phyloP scores from a whole-genome alignment of 371 early-diverging fungal species.

The Apophysomyces elegans region DNA sequence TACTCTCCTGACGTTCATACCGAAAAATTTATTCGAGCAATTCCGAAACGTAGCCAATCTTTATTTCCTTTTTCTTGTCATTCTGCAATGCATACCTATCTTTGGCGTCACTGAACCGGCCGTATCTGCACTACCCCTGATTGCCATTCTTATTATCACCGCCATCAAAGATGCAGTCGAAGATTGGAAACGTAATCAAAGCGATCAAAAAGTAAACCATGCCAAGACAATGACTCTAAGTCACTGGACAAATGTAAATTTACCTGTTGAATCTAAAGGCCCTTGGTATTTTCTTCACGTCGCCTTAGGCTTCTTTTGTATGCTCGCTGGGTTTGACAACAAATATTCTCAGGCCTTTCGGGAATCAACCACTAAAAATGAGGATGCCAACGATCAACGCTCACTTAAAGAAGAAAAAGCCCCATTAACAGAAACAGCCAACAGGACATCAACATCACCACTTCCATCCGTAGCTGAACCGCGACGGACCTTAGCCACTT shows the following conservation, averaged over 20 bases:
- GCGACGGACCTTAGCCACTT: slow-evolving; percentile 10
- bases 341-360: slow-evolving; percentile 24
- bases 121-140: slow-evolving; percentile 86
- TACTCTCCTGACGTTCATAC: slow-evolving; percentile 86
- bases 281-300: slow-evolving; percentile 29
- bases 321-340: slow-evolving; percentile 29
- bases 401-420: slow-evolving; percentile 21
- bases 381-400: slow-evolving; percentile 8
- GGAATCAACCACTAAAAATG: not conserved
- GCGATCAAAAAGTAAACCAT: slow-evolving; percentile 76
- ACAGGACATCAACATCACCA: not conserved
- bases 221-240: slow-evolving; percentile 52
- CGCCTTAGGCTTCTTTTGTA: slow-evolving; percentile 38
- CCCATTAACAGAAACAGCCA: slow-evolving; percentile 18
- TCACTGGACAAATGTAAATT: slow-evolving; percentile 62
- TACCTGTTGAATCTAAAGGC: slow-evolving; percentile 30
- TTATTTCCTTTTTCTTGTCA: slow-evolving; percentile 88
- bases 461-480: slow-evolving; percentile 14
- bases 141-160: slow-evolving; percentile 80
- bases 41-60: slow-evolving; percentile 91
- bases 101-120: slow-evolving; percentile 73
- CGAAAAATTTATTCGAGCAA: slow-evolving; percentile 92
- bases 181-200: slow-evolving; percentile 89
- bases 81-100: slow-evolving; percentile 80
- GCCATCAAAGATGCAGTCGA: slow-evolving; percentile 95